A percentile compares a stretch with the other conserved stretches of the same genome.
Evolutionary conservation across 1,139 yeast genomes (phyloP).

Genomic region (Kodamaea fungicola): DNA sequence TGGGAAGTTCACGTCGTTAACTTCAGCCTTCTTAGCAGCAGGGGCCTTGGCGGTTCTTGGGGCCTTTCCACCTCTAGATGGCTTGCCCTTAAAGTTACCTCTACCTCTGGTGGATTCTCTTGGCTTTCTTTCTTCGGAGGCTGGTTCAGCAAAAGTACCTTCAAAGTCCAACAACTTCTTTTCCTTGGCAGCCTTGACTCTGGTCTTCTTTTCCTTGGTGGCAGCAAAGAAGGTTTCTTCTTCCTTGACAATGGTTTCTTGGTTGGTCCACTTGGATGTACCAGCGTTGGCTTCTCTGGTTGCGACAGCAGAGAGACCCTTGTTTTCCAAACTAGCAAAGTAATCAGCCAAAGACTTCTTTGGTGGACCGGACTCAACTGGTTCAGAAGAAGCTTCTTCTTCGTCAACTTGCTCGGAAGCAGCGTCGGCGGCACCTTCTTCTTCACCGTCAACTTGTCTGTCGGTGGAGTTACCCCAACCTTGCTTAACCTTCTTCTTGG

Average conservation of each 20-base stretch:
- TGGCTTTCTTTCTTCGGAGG: slow-evolving; percentile 18
- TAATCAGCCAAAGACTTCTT: slow-evolving; percentile 70
- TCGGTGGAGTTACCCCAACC: slow-evolving; percentile 80
- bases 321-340: slow-evolving; percentile 57
- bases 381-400: slow-evolving; percentile 32
- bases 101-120: slow-evolving; percentile 31
- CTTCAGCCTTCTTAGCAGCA: slow-evolving; percentile 33
- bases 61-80: slow-evolving; percentile 21
- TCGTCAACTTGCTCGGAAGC: slow-evolving; percentile 41
- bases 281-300: slow-evolving; percentile 61
- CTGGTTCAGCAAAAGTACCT: slow-evolving; percentile 56
- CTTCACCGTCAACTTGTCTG: slow-evolving; percentile 58
- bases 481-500: slow-evolving; percentile 78
- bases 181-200: slow-evolving; percentile 62
- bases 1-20: slow-evolving; percentile 63
- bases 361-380: slow-evolving; percentile 41
- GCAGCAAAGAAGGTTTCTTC: slow-evolving; percentile 55
- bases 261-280: slow-evolving; percentile 56
- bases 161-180: slow-evolving; percentile 67
- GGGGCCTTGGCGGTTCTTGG: slow-evolving; percentile 19
- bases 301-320: slow-evolving; percentile 37
- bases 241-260: slow-evolving; percentile 61
- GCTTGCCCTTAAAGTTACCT: slow-evolving; percentile 20
- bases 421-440: slow-evolving; percentile 63
- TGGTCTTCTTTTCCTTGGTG: slow-evolving; percentile 56